Evolutionary conservation across 305 asterid genomes (phyloP).

Genomic region (Ajuga reptans): DNA sequence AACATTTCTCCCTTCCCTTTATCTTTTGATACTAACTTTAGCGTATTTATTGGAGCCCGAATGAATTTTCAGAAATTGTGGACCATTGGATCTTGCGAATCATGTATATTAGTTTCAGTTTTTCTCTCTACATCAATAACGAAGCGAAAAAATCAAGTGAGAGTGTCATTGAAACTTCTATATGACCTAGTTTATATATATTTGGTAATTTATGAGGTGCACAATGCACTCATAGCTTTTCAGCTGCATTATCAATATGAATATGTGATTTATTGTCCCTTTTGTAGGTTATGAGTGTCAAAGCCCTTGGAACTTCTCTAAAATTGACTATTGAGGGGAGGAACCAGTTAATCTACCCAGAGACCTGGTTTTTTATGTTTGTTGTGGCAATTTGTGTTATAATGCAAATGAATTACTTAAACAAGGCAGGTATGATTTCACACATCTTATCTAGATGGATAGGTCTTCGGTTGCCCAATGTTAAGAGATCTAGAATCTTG

Average conservation of each 20-base stretch:
- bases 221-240: background rate
- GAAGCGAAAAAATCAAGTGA: constrained; percentile 1
- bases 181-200: background rate
- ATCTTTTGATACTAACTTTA: background rate
- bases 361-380: constrained; percentile 70
- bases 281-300: constrained; percentile 80
- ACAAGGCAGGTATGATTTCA: constrained; percentile 47
- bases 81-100: background rate
- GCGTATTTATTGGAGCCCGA: background rate
- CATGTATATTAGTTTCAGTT: background rate
- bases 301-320: constrained; percentile 78
- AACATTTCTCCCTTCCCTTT: background rate
- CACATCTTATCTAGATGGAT: constrained; percentile 7
- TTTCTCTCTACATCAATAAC: background rate
- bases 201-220: background rate
- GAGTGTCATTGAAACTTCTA: background rate
- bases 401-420: constrained; percentile 85
- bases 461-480: background rate
- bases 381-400: constrained; percentile 65
- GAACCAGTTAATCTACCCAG: constrained; percentile 61
- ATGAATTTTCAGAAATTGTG: background rate
- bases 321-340: constrained; percentile 80
- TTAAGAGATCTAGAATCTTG: background rate
- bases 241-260: constrained; percentile 3
- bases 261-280: constrained; percentile 1